Base-by-base conservation (phyloP, 495 filamentous ascomycete genomes). In the Podospora appendiculata region DNA sequence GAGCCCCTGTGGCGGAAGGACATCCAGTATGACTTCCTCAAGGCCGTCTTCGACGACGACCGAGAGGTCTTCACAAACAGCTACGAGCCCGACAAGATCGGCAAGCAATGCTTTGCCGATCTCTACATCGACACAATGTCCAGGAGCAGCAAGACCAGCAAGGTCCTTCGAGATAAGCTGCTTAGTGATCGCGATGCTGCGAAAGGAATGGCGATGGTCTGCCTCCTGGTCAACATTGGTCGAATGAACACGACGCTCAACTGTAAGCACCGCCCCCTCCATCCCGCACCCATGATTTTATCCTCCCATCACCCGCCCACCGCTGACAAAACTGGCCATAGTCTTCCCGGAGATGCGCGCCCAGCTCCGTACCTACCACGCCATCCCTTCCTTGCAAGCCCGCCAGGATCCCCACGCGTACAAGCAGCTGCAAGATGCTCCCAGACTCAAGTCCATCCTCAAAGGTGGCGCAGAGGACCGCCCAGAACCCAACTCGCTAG, bases 261-360 rank as follows among this genome's bases (percentile, higher is more conserved):
- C 67, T 98, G 92, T 96, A 76, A 58, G 80, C 65, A 51, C 42
- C 53, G 54, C 47, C 9, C 33, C 14, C 7, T 34, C n/a, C 25
- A 25, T 25, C 25, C 25, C 25, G 25, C 25, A 25, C 25, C 25
- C 2, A n/a, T n/a, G n/a, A n/a, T n/a, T 25, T 25, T 5, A 25
- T 2, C 25, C 25, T 25, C 25, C 25, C 25, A 25, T 25, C 25
- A 25, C 25, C 12, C 40, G 25, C 32, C 42, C 47, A 39, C 47
- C 2, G 19, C 16, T 40, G 13, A 8, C 18, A 17, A 2, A 50
- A 41, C 68, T 80, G 55, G 75, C 56, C 43, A 25, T 64, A 97
- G 92, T 98, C 74, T 98, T 98, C 69, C 93, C 94, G 32, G 93
- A 98, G 70, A 98, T 98, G 93, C 89, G 95, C 68, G 93, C 93